Evolutionary conservation across 2,329 filamentous ascomycete species (phyloP), one percentile per base, ranked within the genome.

Genomic region (Sordariomycetes sp.): DNA sequence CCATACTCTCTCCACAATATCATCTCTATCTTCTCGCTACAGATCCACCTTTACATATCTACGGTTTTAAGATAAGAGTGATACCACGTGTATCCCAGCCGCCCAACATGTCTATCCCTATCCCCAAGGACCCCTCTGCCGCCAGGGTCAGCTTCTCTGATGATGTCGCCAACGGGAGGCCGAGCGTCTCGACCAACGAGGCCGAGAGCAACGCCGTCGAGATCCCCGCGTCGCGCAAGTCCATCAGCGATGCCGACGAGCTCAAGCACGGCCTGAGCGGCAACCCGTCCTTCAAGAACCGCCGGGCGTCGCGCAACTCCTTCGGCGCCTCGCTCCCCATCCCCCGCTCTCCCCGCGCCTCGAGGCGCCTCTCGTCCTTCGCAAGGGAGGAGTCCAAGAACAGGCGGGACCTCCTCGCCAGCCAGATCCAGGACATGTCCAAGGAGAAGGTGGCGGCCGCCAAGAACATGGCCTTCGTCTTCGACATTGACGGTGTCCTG

Each of bases 401-500:
- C 53, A 79, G 82, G 3, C 80, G 85, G 35, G 84, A 87, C 54
- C 81, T 89, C 60, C 73, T 89, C 60, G 84, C 82, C 42, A 80
- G 83, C 2, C 85, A 88, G 70, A 75, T 88, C 22, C 86, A 90
- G 71, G 81, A 84, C 61, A 74, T 89, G 62, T 76, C 79, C 63
- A 70, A 77, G 58, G 79, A 84, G 63, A 87, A 86, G 73, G 85
- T 87, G 17, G 72, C 72, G 34, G 78, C 79, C 59, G 86, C 85
- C 59, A 89, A 89, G 77, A 84, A 89, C 73, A 89, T 90, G 85
- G 55, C 55, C 7, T 90, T 90, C 62, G 87, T 85, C 64, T 91
- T 90, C 62, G 87, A 90, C 64, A 95, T 99, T 67, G 94, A 99
- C 69, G 94, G 94, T 57, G 94, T 99, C n/a, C 81, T 99, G 24